Percentiles rank a stretch among this genome's conserved stretches.
Conservation (phyloP, 345 rosid species). For the Dimocarpus longan region DNA sequence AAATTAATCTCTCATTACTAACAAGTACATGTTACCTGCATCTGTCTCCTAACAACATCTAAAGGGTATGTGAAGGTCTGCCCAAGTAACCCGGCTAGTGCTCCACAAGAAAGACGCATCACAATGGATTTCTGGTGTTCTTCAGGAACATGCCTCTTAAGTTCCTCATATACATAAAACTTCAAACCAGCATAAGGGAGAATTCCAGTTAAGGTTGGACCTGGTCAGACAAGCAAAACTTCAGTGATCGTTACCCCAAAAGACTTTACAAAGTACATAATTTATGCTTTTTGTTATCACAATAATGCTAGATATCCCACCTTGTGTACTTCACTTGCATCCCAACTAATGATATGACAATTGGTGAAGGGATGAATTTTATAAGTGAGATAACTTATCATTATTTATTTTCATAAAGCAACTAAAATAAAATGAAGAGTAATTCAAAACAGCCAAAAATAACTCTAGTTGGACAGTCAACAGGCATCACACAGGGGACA, state of each 20-base stretch:
- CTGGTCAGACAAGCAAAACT: slow-evolving; percentile 44
- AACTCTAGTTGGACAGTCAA: background rate
- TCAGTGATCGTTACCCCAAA: slow-evolving; percentile 13
- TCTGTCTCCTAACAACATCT: slow-evolving; percentile 97
- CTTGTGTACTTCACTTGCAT: too few relatives aligned
- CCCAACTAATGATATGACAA: too few relatives aligned
- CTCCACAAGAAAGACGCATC: slow-evolving; percentile 96
- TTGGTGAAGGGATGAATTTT: too few relatives aligned
- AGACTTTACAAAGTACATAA: slow-evolving; percentile 19
- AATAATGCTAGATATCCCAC: too few relatives aligned
- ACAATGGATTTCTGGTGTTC: slow-evolving; percentile 81
- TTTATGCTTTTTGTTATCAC: too few relatives aligned
- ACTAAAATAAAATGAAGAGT: slow-evolving; percentile 7
- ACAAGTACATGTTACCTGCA: slow-evolving; percentile 72
- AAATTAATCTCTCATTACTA: background rate
- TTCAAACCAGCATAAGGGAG: slow-evolving; percentile 96
- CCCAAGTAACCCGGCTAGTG: slow-evolving; percentile 90
- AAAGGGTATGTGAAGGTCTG: slow-evolving; percentile 94
- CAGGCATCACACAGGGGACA: background rate
- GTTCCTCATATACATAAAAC: slow-evolving; percentile 88
- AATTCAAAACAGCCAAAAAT: background rate
- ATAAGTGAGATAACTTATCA: too few relatives aligned
- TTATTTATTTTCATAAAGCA: background rate
- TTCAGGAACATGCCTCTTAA: slow-evolving; percentile 91
- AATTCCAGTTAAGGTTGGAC: slow-evolving; percentile 89